Evolutionary conservation across 2,329 filamentous ascomycete genomes (phyloP).

Genomic region (Xylaria digitata): DNA sequence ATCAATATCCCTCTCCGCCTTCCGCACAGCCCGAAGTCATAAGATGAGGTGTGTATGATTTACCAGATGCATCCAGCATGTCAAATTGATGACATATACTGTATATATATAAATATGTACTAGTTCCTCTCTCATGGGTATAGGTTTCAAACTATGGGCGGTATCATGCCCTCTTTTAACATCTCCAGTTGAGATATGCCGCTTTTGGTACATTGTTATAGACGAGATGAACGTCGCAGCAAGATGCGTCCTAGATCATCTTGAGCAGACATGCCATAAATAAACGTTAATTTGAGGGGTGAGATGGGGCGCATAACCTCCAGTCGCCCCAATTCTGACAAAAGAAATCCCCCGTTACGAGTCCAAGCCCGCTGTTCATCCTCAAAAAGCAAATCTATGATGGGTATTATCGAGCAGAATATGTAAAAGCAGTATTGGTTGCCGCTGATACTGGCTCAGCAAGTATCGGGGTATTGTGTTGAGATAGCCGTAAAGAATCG

Average conservation of each 20-base stretch:
- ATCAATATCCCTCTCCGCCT: slow-evolving; percentile 7
- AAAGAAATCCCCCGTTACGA: slow-evolving; percentile 49
- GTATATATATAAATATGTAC: slow-evolving; percentile 41
- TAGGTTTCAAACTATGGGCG: slow-evolving; percentile 41
- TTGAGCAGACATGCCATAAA: slow-evolving; percentile 19
- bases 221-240: slow-evolving; percentile 15
- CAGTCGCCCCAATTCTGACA: slow-evolving; percentile 42
- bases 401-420: slow-evolving; percentile 51
- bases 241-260: slow-evolving; percentile 21
- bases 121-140: slow-evolving; percentile 36
- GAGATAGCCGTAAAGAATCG: slow-evolving; percentile 47
- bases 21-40: neutral
- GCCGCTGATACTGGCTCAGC: slow-evolving; percentile 37
- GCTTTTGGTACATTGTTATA: slow-evolving; percentile 46
- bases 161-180: slow-evolving; percentile 35
- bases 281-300: slow-evolving; percentile 12
- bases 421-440: slow-evolving; percentile 43
- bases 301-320: slow-evolving; percentile 19
- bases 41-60: slow-evolving; percentile 8
- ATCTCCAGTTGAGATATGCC: slow-evolving; percentile 35
- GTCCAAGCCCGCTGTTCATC: slow-evolving; percentile 45
- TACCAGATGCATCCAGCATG: slow-evolving; percentile 5
- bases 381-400: slow-evolving; percentile 50
- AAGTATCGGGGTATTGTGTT: slow-evolving; percentile 47
- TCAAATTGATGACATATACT: slow-evolving; percentile 30